phyloP scores from a whole-genome alignment of 441 rosid species.

The Erysimum pusillum region DNA sequence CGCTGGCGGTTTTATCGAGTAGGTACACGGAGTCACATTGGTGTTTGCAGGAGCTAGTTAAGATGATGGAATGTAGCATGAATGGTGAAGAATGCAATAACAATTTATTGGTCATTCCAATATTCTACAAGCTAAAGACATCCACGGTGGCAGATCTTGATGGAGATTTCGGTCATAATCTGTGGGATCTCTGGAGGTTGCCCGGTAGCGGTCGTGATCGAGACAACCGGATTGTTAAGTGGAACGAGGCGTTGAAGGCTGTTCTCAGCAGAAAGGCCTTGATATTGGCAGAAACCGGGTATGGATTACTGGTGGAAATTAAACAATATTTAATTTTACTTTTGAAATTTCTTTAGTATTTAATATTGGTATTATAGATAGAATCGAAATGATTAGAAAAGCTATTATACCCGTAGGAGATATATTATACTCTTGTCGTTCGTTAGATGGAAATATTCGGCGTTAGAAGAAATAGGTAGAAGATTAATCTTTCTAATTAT shows the following conservation, averaged over 20 bases:
- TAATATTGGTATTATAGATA: too few relatives aligned
- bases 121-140: background rate
- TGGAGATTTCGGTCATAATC: background rate
- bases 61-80: background rate
- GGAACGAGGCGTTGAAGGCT: background rate
- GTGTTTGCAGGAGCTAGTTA: background rate
- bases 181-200: background rate
- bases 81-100: background rate
- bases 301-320: background rate
- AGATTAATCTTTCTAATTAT: too few relatives aligned
- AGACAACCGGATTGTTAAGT: background rate
- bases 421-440: too few relatives aligned
- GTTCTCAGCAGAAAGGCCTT: background rate
- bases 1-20: slow-evolving; percentile 2
- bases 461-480: too few relatives aligned
- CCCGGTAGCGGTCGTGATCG: background rate
- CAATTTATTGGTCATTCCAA: background rate
- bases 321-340: too few relatives aligned
- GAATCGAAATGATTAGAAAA: too few relatives aligned
- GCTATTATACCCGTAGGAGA: too few relatives aligned
- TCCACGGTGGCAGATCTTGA: background rate
- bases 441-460: too few relatives aligned
- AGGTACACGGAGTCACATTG: slow-evolving; percentile 5
- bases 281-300: background rate
- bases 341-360: too few relatives aligned